Evolutionary conservation across 1,284 basidiomycete genomes (phyloP).

Genomic region (Pyrrhoderma noxium): DNA sequence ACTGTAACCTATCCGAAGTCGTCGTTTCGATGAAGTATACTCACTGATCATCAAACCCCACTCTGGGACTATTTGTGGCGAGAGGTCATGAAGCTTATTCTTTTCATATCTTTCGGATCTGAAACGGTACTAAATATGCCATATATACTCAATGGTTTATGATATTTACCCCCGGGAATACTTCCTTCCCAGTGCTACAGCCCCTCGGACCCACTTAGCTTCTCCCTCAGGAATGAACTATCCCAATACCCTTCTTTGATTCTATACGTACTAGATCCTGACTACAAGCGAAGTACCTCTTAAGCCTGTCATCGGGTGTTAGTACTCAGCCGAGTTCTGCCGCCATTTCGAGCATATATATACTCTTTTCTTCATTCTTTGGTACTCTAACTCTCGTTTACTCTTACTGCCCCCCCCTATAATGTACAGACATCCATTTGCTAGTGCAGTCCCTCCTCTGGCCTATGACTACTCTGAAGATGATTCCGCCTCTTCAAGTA

Average conservation of each 20-base stretch:
- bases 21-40: no score
- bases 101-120: no score
- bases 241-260: neutral
- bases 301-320: neutral
- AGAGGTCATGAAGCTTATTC: no score
- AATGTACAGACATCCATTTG: conserved; percentile 15
- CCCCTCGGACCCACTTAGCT: neutral
- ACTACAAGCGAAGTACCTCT: neutral
- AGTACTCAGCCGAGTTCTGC: neutral
- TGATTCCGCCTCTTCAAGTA: no score
- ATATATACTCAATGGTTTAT: neutral
- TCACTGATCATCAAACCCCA: no score
- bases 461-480: neutral
- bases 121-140: no score
- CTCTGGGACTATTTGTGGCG: no score
- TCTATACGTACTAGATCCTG: neutral
- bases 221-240: conserved; percentile 1
- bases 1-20: no score
- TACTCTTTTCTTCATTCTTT: neutral
- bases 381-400: neutral
- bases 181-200: neutral
- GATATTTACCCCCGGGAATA: neutral
- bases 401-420: neutral
- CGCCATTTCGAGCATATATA: neutral
- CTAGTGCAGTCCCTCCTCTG: neutral